Evolutionary conservation across 148 eudicot species (phyloP), one percentile per base, ranked within the genome.

Genomic region (Silene latifolia): DNA sequence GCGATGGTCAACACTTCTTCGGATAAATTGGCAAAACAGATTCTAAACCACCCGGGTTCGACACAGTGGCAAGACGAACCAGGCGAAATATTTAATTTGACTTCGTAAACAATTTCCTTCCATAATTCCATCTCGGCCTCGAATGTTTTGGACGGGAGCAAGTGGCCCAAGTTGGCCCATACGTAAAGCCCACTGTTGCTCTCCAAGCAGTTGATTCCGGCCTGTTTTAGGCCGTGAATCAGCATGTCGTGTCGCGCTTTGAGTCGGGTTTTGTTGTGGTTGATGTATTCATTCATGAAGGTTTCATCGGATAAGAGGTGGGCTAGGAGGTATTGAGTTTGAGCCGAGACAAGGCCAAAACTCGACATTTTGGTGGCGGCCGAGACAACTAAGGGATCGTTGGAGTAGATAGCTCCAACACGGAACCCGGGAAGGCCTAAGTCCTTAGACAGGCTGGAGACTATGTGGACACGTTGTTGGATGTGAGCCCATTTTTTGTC

Each of bases 301-400:
- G 77, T 84, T 7, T 77, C 68, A 60, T 92, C 92, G 2, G 94
- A 87, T 11, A 92, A 82, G 42, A 92, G 84, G n/a, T 74, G 77
- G 1, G 91, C 79, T 2, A 92, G 82, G 18, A 92, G 90, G 73
- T 88, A 79, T 46, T 92, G 97, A 9, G 97, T 92, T 67, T 88
- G 94, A 18, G 97, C 87, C 25, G 97, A 92, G 47, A 92, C 62
- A 1, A 90, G 78, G 15, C 94, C 94, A 74, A 92, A 92, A 64
- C 94, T 89, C 2, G 97, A 89, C 97, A 92, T 92, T 56, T 92
- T 92, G 3, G 94, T 92, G 1, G 97, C 95, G 0, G 95, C 92
- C 0, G 86, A 59, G 0, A 89, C 89, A 4, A 92, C 92, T 15
- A 72, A 71, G 0, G 78, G 80, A 67, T 92, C 85, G 42, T 83